Evolutionary conservation across 352 stramenopile species (phyloP), one percentile per base, ranked within the genome.

Genomic region (Plasmopara muralis): DNA sequence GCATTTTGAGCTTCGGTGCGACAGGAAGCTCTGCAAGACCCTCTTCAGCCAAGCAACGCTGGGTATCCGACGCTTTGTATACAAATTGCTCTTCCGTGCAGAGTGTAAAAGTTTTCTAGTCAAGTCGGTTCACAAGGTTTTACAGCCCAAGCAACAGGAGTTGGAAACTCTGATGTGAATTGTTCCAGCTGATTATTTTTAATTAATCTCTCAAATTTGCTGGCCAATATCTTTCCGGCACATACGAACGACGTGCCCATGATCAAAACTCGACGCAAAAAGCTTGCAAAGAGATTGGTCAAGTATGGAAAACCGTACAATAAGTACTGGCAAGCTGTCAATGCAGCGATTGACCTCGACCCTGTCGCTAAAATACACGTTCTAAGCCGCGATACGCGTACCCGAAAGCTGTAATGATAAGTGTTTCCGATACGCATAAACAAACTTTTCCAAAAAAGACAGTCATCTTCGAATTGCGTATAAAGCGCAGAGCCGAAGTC

Each of bases 81-180:
- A 75, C 53, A 87, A 86, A 48, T 43, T 79, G 10, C 60, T 85
- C 6, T 80, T 72, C 1, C 35, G 33, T 28, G 43, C 75, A n/a
- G 68, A 85, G 15, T 59, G 61, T 10, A 41, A 70, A 9, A 56
- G 64, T 45, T 52, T 45, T 47, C 33, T 34, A 33, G 41, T 53
- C n/a, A 47, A 47, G 37, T 9, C 53, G 12, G 20, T 35, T n/a
- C 40, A 52, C 9, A n/a, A 67, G 9, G 52, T 40, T 16, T 14
- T 63, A 5, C 42, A 46, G 9, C 55, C 55, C 8, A 84, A 88
- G 55, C 71, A 87, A 41, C 60, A 63, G n/a, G 74, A 68, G 55
- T 83, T 82, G 28, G 71, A 88, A 37, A 58, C 51, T n/a, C 42
- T 86, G 10, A 87, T 92, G 82, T 64, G 83, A 50, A 80, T 92